These are phyloP conservation scores for Aureobasidium namibiae DNA, from an alignment of 2,329 filamentous ascomycete genomes.

Conservation along the genomic window DNA sequence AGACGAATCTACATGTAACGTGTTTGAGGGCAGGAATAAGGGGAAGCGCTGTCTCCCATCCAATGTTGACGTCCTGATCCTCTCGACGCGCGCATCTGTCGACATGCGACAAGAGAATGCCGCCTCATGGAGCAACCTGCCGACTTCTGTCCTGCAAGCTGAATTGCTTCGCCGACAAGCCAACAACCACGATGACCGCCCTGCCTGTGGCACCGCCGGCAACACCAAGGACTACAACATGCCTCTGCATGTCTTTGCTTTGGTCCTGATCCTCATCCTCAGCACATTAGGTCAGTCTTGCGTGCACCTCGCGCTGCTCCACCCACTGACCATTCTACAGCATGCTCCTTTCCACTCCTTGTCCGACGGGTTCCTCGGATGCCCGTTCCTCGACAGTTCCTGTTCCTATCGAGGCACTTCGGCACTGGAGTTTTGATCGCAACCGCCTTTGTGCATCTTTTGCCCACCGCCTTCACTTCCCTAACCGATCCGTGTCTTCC, in stretches of 20 bases:
- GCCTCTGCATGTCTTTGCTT: slow-evolving; percentile 48
- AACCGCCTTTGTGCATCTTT: slow-evolving; percentile 51
- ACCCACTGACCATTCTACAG: slow-evolving; percentile 25
- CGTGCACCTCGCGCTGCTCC: background rate
- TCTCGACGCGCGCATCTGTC: slow-evolving; percentile 3
- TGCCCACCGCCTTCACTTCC: slow-evolving; percentile 54
- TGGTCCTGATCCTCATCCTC: slow-evolving; percentile 48
- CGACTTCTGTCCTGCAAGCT: slow-evolving; percentile 37
- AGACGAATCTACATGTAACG: slow-evolving; percentile 5
- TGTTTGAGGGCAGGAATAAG: background rate
- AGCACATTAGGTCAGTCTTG: slow-evolving; percentile 41
- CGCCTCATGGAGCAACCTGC: slow-evolving; percentile 29
- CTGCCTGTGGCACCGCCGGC: slow-evolving; percentile 45
- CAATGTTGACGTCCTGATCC: slow-evolving; percentile 7
- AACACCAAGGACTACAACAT: slow-evolving; percentile 45
- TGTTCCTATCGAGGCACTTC: slow-evolving; percentile 53
- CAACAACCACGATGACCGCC: slow-evolving; percentile 31
- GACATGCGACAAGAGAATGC: slow-evolving; percentile 9
- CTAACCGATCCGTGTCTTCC: slow-evolving; percentile 61
- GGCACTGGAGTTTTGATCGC: slow-evolving; percentile 50
- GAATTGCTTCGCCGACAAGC: slow-evolving; percentile 44
- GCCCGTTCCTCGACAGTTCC: slow-evolving; percentile 49
- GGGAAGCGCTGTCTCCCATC: background rate
- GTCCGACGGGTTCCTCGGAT: slow-evolving; percentile 52
- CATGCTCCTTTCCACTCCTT: slow-evolving; percentile 55